Base-by-base conservation (phyloP, 257 asterid genomes). In the Linaria vulgaris region DNA sequence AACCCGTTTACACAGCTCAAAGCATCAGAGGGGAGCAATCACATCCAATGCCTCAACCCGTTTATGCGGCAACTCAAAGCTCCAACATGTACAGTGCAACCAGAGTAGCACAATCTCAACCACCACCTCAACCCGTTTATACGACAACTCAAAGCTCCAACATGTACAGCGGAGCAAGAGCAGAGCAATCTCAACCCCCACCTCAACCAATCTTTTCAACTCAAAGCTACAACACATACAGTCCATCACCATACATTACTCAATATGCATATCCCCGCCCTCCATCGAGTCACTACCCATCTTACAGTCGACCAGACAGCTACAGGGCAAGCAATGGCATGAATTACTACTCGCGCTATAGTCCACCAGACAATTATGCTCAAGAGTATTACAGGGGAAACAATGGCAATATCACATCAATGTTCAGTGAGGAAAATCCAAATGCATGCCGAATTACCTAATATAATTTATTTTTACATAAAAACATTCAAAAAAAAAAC, bases 361-460 rank as follows among this genome's bases (percentile, higher is more conserved):
- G 64, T 41, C 71, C 76, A 70, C 81, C 81, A 0, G 83, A 79
- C 19, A 75, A 74, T 59, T 80, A 77, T 67, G 68, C 54, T n/a
- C 90, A 74, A 61, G 88, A 77, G 23, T 81, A 81, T 61, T 70
- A 74, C 78, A 64, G 49, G 44, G 89, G 86, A 49, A 81, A 67
- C 78, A 76, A 73, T 59, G 90, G 80, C 39, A 79, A 77, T 71
- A 79, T 85, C 54, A 71, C 87, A 17, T 80, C 96, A 9, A 76
- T 86, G 65, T 91, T 91, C 74, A 88, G 97, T 19, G 97, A 91
- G 72, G 97, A 91, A 76, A 88, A 88, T 79, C 96, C 97, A 68
- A 88, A 88, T 76, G 82, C 94, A 57, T 91, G 97, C 74, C 73
- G 64, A 70, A 91, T 91, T 67, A 79, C 78, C 45, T 91, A 69